phyloP scores from a whole-genome alignment of 1,284 basidiomycete species.

The Microbotryum saponariae region DNA sequence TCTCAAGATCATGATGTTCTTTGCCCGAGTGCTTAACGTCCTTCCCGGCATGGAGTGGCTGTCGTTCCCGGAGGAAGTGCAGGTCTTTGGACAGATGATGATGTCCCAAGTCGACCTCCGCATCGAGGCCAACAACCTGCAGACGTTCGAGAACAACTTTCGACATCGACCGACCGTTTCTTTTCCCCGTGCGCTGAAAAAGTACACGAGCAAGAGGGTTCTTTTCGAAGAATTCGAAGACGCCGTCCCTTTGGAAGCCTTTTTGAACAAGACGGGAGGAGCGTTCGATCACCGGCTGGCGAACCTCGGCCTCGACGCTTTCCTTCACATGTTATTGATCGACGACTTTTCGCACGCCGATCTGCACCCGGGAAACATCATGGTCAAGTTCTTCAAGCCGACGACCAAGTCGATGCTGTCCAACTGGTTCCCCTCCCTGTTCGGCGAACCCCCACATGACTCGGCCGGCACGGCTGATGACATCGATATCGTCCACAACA shows the following conservation, averaged over 20 bases:
- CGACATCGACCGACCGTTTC: conserved; percentile 63
- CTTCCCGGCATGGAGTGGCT: conserved; percentile 95
- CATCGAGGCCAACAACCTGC: conserved; percentile 81
- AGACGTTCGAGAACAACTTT: conserved; percentile 82
- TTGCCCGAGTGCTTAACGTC: conserved; percentile 68
- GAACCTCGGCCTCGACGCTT: conserved; percentile 56
- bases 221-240: conserved; percentile 90
- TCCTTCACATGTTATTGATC: conserved; percentile 79
- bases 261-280: conserved; percentile 81
- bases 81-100: conserved; percentile 97
- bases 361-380: conserved; percentile 50
- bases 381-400: conserved; percentile 42
- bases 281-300: conserved; percentile 85
- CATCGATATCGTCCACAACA: conserved; percentile 56
- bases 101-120: conserved; percentile 84
- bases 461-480: conserved; percentile 33
- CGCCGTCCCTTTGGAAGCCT: conserved; percentile 80
- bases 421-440: conserved; percentile 37
- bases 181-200: conserved; percentile 78
- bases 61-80: conserved; percentile 89
- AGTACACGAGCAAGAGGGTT: conserved; percentile 71
- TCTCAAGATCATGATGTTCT: conserved; percentile 89
- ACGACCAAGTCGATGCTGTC: conserved; percentile 32
- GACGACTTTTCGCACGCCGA: conserved; percentile 99
- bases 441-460: conserved; percentile 50